Evolutionary conservation across 371 early-diverging fungal species (phyloP), one percentile per base, ranked within the genome.

Genomic region (Actinomortierella ambigua): DNA sequence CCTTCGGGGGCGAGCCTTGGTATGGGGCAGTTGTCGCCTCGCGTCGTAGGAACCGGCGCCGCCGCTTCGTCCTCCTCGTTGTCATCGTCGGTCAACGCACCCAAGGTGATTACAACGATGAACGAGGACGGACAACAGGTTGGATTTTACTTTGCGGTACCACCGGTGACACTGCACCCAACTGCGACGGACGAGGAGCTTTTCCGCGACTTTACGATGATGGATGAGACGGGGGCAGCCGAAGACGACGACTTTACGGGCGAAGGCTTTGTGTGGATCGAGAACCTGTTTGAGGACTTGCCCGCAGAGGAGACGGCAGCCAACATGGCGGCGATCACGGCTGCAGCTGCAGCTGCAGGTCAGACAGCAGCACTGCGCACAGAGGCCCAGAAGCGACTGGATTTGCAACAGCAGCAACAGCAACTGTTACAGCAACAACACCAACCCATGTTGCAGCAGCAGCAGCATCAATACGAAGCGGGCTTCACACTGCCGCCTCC

Each of bases 231-330:
- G 0, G n/a, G n/a, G n/a, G n/a, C n/a, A 34, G 34, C 7, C 34
- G 11, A 4, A 34, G 11, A 4, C 34, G 34, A 34, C 34, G 34
- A 34, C 34, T 34, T 34, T 34, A 34, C 34, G 34, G 70, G 71
- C 20, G 71, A 70, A 44, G 65, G 65, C 55, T 70, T 70, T 51
- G 71, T 70, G 13, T 70, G 71, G 71, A 61, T 70, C 53, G 65
- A 70, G 61, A 65, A 70, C 42, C 23, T 70, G 61, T 70, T 70
- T 61, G 71, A 70, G 3, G 71, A 70, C 9, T 65, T 62, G 2
- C 54, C 64, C 0, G 59, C 65, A 7, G 71, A 70, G 41, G 71
- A 70, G 24, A 61, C 64, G 0, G 65, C 61, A 2, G 71, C 71
- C 5, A 64, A 56, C 22, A 60, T 69, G 70, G 27, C 44, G 15